phyloP scores from a whole-genome alignment of 345 rosid genomes.

The Alliaria petiolata region DNA sequence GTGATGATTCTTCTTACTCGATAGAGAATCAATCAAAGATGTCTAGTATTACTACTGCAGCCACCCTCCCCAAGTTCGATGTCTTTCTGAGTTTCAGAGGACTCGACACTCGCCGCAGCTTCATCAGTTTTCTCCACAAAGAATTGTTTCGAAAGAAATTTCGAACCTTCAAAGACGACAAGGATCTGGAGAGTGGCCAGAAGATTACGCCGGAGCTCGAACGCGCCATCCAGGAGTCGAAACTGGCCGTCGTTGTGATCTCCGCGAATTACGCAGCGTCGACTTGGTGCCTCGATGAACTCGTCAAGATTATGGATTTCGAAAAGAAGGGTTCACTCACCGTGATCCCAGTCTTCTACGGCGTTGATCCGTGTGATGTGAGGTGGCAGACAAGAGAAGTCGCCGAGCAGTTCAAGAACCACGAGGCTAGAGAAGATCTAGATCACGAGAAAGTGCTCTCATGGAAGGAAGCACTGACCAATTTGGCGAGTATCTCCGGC shows the following conservation, averaged over 20 bases:
- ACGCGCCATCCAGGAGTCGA: constrained; percentile 23
- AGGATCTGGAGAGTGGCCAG: constrained; percentile 11
- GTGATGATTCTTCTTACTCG: too few relatives aligned
- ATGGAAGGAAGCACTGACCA: constrained; percentile 25
- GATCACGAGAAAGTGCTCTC: constrained; percentile 5
- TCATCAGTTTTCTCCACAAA: constrained; percentile 22
- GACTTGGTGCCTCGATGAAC: constrained; percentile 28
- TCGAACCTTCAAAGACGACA: constrained; percentile 26
- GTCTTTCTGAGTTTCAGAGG: constrained; percentile 37
- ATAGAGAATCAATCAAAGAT: too few relatives aligned
- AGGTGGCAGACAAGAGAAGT: constrained; percentile 17
- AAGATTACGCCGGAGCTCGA: constrained; percentile 16
- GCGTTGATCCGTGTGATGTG: constrained; percentile 16
- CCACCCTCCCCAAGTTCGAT: neutral
- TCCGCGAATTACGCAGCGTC: constrained; percentile 23
- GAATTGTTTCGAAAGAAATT: constrained; percentile 4
- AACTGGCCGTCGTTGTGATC: constrained; percentile 22
- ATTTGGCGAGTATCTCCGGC: constrained; percentile 11
- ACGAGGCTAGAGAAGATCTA: constrained; percentile 5
- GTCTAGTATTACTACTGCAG: too few relatives aligned
- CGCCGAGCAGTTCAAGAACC: constrained; percentile 20
- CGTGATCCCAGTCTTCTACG: constrained; percentile 33
- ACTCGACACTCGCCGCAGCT: constrained; percentile 19
- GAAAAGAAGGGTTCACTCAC: neutral
- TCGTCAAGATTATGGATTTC: constrained; percentile 19